phyloP scores from a whole-genome alignment of 495 filamentous ascomycete genomes.

The Penicillium canescens region DNA sequence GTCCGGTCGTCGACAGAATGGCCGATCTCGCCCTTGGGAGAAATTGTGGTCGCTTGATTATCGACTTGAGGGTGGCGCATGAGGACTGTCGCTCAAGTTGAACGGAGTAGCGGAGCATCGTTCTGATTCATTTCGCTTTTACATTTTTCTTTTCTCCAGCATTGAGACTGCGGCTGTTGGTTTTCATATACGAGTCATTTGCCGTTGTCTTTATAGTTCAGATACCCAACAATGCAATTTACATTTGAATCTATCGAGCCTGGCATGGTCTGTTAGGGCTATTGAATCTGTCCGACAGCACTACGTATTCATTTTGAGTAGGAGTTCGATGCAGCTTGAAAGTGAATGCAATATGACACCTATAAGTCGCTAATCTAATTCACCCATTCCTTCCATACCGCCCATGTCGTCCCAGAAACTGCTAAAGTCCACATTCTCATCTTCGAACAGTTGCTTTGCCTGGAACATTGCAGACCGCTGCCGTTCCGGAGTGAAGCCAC shows the following conservation, averaged over 20 bases:
- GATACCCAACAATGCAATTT: slow-evolving; percentile 34
- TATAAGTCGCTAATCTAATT: slow-evolving; percentile 7
- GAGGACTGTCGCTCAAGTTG: background rate
- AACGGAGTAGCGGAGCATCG: background rate
- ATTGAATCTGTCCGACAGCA: no score
- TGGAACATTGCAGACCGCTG: slow-evolving; percentile 65
- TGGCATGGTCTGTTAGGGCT: no score
- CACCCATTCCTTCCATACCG: slow-evolving; percentile 59
- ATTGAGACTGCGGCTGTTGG: background rate
- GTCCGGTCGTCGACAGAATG: slow-evolving; percentile 23
- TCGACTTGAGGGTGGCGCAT: slow-evolving; percentile 37
- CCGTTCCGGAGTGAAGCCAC: slow-evolving; percentile 68
- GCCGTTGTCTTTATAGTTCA: slow-evolving; percentile 13
- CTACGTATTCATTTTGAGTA: no score
- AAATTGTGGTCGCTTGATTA: slow-evolving; percentile 54
- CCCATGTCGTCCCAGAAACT: slow-evolving; percentile 71
- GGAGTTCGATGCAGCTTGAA: no score
- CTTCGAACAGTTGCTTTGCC: slow-evolving; percentile 67
- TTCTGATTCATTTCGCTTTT: slow-evolving; percentile 3
- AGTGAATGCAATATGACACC: background rate
- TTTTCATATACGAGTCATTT: slow-evolving; percentile 8
- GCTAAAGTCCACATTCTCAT: slow-evolving; percentile 73
- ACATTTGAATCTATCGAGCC: background rate
- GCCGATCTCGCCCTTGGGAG: slow-evolving; percentile 50
- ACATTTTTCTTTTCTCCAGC: slow-evolving; percentile 7